phyloP scores from a whole-genome alignment of 2,329 filamentous ascomycete species.

The Colletotrichum orbiculare region DNA sequence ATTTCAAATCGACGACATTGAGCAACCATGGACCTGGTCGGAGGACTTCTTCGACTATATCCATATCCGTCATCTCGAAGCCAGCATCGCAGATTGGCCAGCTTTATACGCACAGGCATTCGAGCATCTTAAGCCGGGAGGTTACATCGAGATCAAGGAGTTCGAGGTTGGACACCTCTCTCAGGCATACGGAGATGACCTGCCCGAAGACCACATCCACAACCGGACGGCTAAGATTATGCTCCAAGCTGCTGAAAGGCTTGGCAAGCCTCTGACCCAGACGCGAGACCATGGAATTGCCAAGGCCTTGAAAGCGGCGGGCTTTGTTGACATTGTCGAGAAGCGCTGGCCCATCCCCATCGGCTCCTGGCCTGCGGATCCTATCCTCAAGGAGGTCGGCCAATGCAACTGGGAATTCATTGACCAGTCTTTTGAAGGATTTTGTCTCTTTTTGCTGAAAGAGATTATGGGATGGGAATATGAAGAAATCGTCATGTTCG shows the following conservation, averaged over 20 bases:
- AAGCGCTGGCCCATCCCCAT: slow-evolving; percentile 37
- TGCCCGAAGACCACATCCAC: slow-evolving; percentile 1
- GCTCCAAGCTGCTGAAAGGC: background rate
- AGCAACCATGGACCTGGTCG: slow-evolving; percentile 52
- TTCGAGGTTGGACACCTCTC: slow-evolving; percentile 39
- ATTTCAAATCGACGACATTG: slow-evolving; percentile 51
- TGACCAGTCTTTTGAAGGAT: slow-evolving; percentile 43
- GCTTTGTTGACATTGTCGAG: slow-evolving; percentile 38
- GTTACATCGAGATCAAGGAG: slow-evolving; percentile 46
- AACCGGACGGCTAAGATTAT: background rate
- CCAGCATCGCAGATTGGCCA: slow-evolving; percentile 68
- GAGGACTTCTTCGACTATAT: slow-evolving; percentile 66
- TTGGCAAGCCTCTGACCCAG: slow-evolving; percentile 5
- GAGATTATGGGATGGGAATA: slow-evolving; percentile 46
- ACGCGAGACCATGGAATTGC: background rate
- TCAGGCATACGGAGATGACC: background rate
- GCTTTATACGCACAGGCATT: slow-evolving; percentile 63
- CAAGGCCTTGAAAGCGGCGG: slow-evolving; percentile 6
- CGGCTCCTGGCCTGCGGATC: slow-evolving; percentile 37
- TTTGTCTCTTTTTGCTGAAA: slow-evolving; percentile 42
- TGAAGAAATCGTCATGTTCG: slow-evolving; percentile 37
- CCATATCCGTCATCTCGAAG: slow-evolving; percentile 68
- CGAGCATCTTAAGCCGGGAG: slow-evolving; percentile 57
- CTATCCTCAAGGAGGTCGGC: slow-evolving; percentile 31
- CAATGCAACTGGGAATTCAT: slow-evolving; percentile 39